Conservation (phyloP, 139 green algal species). For the Coccomyxa sp. region DNA sequence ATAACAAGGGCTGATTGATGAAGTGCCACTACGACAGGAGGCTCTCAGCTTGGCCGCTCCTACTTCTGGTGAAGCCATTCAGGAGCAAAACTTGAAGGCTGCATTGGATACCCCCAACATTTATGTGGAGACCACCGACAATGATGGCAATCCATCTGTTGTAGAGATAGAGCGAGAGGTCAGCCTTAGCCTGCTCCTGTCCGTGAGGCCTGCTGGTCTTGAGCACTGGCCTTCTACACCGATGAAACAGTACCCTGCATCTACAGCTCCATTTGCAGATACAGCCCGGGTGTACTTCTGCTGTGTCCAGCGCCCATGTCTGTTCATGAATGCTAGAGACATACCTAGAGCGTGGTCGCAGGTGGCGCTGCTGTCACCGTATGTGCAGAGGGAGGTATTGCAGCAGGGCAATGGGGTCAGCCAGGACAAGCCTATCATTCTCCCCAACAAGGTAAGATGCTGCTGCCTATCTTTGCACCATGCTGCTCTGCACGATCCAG, state of each 20-base stretch:
- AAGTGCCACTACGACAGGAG: too few species aligned
- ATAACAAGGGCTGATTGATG: too few species aligned
- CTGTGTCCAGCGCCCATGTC: too few species aligned
- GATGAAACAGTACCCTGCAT: neutral
- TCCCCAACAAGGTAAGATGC: constrained; percentile 63
- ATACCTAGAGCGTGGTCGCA: neutral
- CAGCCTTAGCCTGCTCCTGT: neutral
- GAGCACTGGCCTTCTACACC: neutral
- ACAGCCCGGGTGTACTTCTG: too few species aligned
- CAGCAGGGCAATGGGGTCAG: constrained; percentile 28
- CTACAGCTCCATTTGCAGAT: neutral
- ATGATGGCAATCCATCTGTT: neutral
- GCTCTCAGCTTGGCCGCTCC: neutral
- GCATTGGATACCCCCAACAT: neutral
- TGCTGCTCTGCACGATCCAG: too few species aligned
- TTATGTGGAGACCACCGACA: neutral
- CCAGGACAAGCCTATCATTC: constrained; percentile 27
- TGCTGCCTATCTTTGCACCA: too few species aligned
- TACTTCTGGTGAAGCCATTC: neutral
- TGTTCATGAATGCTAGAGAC: too few species aligned
- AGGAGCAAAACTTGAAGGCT: neutral
- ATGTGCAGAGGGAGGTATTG: constrained; percentile 49
- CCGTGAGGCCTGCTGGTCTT: neutral
- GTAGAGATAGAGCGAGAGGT: constrained; percentile 19
- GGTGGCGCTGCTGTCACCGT: constrained; percentile 37